Evolutionary conservation across 2,329 filamentous ascomycete species (phyloP), one percentile per base, ranked within the genome.

Genomic region (Verticillium tricorpus): DNA sequence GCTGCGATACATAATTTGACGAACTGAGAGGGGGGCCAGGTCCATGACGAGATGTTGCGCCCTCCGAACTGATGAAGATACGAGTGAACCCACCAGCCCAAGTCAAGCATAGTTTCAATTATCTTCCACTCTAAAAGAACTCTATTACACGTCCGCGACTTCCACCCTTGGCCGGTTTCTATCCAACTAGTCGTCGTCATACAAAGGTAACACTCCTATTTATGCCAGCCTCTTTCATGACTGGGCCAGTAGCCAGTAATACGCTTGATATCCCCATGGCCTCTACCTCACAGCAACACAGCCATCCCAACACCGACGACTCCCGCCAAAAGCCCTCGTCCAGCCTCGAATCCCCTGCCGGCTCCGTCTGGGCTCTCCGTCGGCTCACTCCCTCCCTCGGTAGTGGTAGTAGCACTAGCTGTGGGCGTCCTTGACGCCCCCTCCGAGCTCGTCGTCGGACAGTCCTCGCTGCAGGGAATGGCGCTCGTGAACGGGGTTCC

Each of bases 391-490:
- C 19, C 31, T 5, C 31, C 22, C n/a, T 50, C 57, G n/a, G 40
- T 40, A 39, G 55, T 35, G 25, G 55, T 22, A 37, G 57, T 58
- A 25, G 15, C 12, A 15, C 31, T 40, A 2, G 57, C 22, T 28
- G 37, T 50, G 14, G 37, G 14, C 31, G 32, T 40, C 25, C 37
- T 17, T 15, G 37, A n/a, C 19, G 25, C 22, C 2, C 2, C 25
- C 39, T 50, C 57, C 15, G 34, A 50, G 2, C 69, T 71, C 2
- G 72, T 71, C n/a, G 71, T 72, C 1, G 76, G 73, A 50, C 78
- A 81, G 60, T 72, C 66, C 7, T 64, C 66, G 0, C 75, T 78
- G 61, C 79, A 82, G 0, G 80, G 79, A 57, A 81, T 72, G 7
- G 73, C 74, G 0, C 72, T 74, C 0, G 77, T 77, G 64, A 80